Evolutionary conservation across 345 rosid genomes (phyloP).

Genomic region (Lepidium sativum): DNA sequence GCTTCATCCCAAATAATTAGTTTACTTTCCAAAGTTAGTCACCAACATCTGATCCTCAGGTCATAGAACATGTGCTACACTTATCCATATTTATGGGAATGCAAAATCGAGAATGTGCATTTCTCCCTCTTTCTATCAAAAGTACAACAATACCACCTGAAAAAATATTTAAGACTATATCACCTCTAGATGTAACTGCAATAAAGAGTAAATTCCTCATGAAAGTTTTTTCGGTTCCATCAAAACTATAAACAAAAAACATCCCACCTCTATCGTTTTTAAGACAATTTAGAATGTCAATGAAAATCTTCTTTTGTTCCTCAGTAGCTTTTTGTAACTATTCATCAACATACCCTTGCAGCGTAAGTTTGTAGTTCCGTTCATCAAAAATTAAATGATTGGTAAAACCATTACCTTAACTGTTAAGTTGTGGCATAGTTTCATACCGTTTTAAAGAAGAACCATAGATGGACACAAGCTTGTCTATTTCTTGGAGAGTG

Average conservation of each 20-base stretch:
- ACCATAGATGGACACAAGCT: too few species aligned
- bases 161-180: not conserved
- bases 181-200: not conserved
- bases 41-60: not conserved
- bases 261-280: not conserved
- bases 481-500: too few species aligned
- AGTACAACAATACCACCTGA: not conserved
- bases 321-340: too few species aligned
- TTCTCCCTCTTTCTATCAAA: not conserved
- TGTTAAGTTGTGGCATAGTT: too few species aligned
- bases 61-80: not conserved
- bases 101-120: not conserved
- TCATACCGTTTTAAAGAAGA: too few species aligned
- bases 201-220: not conserved
- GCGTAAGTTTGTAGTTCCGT: too few species aligned
- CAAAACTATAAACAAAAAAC: not conserved
- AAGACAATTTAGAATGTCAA: too few species aligned
- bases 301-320: too few species aligned
- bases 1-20: not conserved
- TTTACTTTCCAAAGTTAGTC: too few species aligned
- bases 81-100: not conserved
- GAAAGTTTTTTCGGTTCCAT: not conserved
- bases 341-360: too few species aligned
- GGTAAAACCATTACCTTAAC: too few species aligned
- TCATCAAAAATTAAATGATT: too few species aligned